Evolutionary conservation across 2,329 filamentous ascomycete species (phyloP).

Genomic region (Daldinia sp.): DNA sequence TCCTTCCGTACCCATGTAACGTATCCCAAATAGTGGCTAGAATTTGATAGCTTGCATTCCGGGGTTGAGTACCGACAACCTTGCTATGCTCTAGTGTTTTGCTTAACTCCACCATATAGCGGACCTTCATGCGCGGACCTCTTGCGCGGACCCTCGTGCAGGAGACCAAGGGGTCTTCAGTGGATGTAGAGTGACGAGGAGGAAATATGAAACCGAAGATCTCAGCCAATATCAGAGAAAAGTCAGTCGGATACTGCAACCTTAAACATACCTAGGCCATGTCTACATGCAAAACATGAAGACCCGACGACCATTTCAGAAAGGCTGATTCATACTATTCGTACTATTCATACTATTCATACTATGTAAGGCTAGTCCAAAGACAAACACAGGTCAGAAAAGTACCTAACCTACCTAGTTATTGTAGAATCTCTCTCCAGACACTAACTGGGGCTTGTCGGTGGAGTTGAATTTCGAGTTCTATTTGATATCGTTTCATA

Average conservation of each 20-base stretch:
- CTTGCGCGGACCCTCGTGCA: conserved; percentile 14
- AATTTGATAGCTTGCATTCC: conserved; percentile 6
- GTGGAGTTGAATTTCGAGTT: conserved; percentile 20
- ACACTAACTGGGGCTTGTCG: neutral
- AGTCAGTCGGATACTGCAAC: conserved; percentile 3
- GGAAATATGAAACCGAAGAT: conserved; percentile 15
- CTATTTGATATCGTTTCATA: conserved; percentile 16
- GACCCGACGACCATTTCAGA: neutral
- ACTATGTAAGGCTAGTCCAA: neutral
- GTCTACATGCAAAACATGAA: neutral
- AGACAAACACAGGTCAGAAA: neutral
- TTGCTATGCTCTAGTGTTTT: conserved; percentile 3
- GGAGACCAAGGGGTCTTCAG: neutral
- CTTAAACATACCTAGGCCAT: conserved; percentile 6
- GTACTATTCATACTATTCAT: too few species aligned
- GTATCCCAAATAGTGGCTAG: conserved; percentile 3
- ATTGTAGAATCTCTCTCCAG: conserved; percentile 1
- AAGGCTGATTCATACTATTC: neutral
- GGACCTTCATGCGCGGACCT: neutral
- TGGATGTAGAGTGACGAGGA: conserved; percentile 7
- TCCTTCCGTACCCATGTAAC: neutral
- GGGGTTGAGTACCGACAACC: conserved; percentile 9
- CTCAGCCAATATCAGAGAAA: conserved; percentile 8
- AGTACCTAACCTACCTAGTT: too few species aligned
- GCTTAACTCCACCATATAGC: conserved; percentile 1